A percentile compares a stretch with the other conserved stretches of the same genome.
Conservation (phyloP, 306 rosid genomes). For the Vigna angularis region DNA sequence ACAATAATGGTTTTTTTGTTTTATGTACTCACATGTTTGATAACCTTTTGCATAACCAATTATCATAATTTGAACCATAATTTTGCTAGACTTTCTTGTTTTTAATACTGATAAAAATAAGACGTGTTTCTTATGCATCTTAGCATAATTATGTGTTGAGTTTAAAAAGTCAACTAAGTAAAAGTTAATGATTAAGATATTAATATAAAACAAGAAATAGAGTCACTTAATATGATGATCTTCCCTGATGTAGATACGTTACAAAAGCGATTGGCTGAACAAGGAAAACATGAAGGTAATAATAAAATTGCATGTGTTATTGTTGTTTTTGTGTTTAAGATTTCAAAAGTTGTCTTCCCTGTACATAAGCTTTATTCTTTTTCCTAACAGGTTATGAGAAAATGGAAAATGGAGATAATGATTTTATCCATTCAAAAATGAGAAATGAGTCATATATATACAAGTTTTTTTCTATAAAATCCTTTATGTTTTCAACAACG, state of each 20-base stretch:
- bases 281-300: conserved; percentile 55
- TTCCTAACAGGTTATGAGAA: conserved; percentile 56
- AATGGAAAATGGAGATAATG: conserved; percentile 48
- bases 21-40: too few relatives aligned
- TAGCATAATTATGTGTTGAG: too few relatives aligned
- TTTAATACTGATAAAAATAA: too few relatives aligned
- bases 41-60: too few relatives aligned
- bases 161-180: too few relatives aligned
- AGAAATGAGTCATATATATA: conserved; percentile 48
- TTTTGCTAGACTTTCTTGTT: too few relatives aligned
- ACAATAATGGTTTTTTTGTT: too few relatives aligned
- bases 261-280: conserved; percentile 68
- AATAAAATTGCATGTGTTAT: conserved; percentile 20
- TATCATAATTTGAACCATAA: too few relatives aligned
- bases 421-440: conserved; percentile 42
- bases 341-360: neutral
- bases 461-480: too few relatives aligned
- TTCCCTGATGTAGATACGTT: conserved; percentile 96
- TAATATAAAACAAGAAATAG: conserved; percentile 61
- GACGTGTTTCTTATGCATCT: too few relatives aligned
- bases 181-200: too few relatives aligned
- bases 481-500: too few relatives aligned
- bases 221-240: conserved; percentile 79
- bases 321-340: conserved; percentile 39
- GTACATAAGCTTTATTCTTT: conserved; percentile 9